phyloP scores from a whole-genome alignment of 2,329 filamentous ascomycete species.

The Diaporthe australafricana region DNA sequence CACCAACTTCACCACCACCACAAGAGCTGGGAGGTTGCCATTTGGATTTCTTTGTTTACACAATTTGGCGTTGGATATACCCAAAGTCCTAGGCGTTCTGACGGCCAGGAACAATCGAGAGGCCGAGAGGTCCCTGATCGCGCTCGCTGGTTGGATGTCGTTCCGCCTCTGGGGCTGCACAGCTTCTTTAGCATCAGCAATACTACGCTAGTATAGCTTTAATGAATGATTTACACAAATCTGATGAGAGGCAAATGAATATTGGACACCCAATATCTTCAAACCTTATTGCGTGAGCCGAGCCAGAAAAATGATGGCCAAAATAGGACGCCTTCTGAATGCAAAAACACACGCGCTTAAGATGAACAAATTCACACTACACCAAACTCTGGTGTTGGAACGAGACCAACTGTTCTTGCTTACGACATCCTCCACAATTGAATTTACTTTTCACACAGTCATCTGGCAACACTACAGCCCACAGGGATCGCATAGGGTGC shows the following conservation, averaged over 20 bases:
- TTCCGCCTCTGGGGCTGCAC: not conserved
- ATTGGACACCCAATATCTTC: not conserved
- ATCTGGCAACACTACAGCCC: no score
- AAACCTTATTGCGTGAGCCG: no score
- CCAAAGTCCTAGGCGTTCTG: constrained; percentile 5
- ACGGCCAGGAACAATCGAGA: constrained; percentile 6
- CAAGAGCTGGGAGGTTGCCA: not conserved
- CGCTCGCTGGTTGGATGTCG: not conserved
- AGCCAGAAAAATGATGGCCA: no score
- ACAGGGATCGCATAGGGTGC: no score
- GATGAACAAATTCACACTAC: no score
- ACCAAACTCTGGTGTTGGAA: not conserved
- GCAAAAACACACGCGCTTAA: no score
- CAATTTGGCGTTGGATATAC: constrained; percentile 32
- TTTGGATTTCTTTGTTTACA: not conserved
- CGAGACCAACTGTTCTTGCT: not conserved
- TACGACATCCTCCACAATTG: not conserved
- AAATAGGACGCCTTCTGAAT: no score
- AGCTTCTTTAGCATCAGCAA: not conserved
- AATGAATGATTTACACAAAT: constrained; percentile 28
- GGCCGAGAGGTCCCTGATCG: not conserved
- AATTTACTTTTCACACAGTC: not conserved
- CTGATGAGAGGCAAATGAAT: no score
- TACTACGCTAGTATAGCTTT: constrained; percentile 4
- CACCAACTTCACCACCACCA: no score